phyloP scores from a whole-genome alignment of 2,329 filamentous ascomycete species.

The Curvularia hawaiiensis region DNA sequence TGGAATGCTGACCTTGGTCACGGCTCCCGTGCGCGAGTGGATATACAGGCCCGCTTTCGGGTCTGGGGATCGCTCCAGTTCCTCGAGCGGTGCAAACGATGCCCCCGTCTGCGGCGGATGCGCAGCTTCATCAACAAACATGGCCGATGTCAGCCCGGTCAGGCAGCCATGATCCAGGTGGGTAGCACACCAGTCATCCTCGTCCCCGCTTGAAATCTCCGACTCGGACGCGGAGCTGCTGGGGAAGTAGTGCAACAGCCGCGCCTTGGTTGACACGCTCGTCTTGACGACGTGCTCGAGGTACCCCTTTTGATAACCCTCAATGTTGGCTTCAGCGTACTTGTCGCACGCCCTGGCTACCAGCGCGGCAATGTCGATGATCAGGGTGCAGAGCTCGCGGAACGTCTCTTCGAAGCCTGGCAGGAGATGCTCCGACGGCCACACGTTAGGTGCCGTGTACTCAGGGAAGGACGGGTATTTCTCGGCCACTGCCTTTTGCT shows the following conservation, averaged over 20 bases:
- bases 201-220: constrained; percentile 48
- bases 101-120: constrained; percentile 42
- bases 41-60: constrained; percentile 91
- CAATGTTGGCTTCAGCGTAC: constrained; percentile 80
- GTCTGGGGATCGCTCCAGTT: constrained; percentile 79
- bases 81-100: constrained; percentile 61
- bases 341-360: constrained; percentile 90
- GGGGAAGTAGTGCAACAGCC: constrained; percentile 92
- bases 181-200: constrained; percentile 94
- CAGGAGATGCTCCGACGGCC: constrained; percentile 72
- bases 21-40: constrained; percentile 78
- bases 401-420: constrained; percentile 77
- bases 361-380: constrained; percentile 87
- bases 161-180: constrained; percentile 92
- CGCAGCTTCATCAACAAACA: constrained; percentile 85
- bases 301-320: constrained; percentile 76
- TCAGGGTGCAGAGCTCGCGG: constrained; percentile 76
- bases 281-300: constrained; percentile 85
- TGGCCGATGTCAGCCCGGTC: constrained; percentile 90
- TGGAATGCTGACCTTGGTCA: constrained; percentile 92
- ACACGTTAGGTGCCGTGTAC: constrained; percentile 88
- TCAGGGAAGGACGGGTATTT: constrained; percentile 75
- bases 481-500: constrained; percentile 55
- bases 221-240: constrained; percentile 34
- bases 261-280: constrained; percentile 87